Evolutionary conservation across 2,329 filamentous ascomycete species (phyloP).

Genomic region (Fragosphaeria purpurea): DNA sequence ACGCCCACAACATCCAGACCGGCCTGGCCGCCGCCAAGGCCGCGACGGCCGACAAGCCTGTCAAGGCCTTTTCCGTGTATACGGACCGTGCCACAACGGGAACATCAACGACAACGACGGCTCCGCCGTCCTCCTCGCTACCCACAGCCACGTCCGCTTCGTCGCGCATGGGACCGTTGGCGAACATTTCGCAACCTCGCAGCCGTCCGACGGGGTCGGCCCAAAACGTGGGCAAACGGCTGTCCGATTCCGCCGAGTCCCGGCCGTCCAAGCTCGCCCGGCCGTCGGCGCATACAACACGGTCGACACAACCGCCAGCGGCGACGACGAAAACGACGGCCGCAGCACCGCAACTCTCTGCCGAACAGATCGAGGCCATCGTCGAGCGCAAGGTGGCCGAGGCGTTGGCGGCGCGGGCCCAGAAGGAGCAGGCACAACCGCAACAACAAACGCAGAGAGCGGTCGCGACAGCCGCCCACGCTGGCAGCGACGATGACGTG

Average conservation of each 20-base stretch:
- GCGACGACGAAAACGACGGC: background rate
- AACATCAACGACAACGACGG: conserved; percentile 20
- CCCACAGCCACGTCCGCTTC: conserved; percentile 12
- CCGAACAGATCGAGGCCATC: conserved; percentile 76
- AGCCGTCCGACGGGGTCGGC: background rate
- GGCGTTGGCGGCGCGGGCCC: conserved; percentile 69
- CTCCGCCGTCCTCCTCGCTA: background rate
- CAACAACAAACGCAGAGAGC: conserved; percentile 23
- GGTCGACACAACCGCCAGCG: no score
- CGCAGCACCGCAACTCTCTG: conserved; percentile 40
- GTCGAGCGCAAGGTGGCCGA: conserved; percentile 88
- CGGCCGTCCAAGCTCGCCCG: conserved; percentile 37
- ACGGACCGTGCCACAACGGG: conserved; percentile 47
- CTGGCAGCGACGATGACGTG: no score
- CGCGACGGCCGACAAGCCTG: conserved; percentile 50
- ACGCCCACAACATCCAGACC: conserved; percentile 63
- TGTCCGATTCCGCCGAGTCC: conserved; percentile 21
- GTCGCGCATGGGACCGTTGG: conserved; percentile 13
- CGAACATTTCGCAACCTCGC: conserved; percentile 25
- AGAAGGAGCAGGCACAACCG: conserved; percentile 24
- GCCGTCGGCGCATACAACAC: conserved; percentile 14
- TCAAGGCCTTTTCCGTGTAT: conserved; percentile 81
- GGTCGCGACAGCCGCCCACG: conserved; percentile 28
- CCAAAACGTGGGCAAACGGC: conserved; percentile 31
- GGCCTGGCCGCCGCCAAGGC: conserved; percentile 35